Base-by-base conservation (phyloP, 371 early-diverging fungal genomes). In the Dinochytrium kinnereticum region DNA sequence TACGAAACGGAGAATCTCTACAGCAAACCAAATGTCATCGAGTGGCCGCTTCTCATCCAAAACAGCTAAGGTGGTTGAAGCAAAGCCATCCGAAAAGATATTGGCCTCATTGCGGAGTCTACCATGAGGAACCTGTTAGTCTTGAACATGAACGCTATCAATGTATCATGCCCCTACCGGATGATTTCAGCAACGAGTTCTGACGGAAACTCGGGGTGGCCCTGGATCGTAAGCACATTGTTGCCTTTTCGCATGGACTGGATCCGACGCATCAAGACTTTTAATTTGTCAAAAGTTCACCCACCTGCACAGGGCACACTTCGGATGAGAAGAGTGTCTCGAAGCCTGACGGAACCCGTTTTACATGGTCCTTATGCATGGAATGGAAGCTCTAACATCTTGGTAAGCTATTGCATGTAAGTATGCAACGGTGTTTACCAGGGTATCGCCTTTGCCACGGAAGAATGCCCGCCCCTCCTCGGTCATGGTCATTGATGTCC, bases 121-220 rank as follows among this genome's bases (percentile, higher is more conserved):
- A 59, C 85, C 70, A 68, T 87, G 79, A 17, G 80, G 28, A 7
- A 13, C 36, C 21, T 3, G 24, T 31, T n/a, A n/a, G n/a, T n/a
- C n/a, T n/a, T n/a, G n/a, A n/a, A n/a, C n/a, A n/a, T 64, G n/a
- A 38, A 44, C 19, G 19, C 44, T 13, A 44, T 13, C 17, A 15
- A 50, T 44, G 26, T 13, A 38, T 26, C 21, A 28, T 5, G 24
- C 15, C n/a, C 77, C 0, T 61, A 73, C 79, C 76, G 51, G 19
- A 80, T 69, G 50, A 82, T 69, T 38, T 80, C 89, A 1, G 72
- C 74, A 53, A 89, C 88, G 3, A 87, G 78, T 0, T 79, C 86
- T 5, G 85, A 76, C 15, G 77, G 80, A 61, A 80, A 93, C 76
- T 94, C 95, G 0, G 95, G 95, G 64, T 94, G 95, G 1, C 89